These are phyloP conservation scores for Avena eriantha DNA, from an alignment of 176 grass and related monocot species.

Conservation along the genomic window DNA sequence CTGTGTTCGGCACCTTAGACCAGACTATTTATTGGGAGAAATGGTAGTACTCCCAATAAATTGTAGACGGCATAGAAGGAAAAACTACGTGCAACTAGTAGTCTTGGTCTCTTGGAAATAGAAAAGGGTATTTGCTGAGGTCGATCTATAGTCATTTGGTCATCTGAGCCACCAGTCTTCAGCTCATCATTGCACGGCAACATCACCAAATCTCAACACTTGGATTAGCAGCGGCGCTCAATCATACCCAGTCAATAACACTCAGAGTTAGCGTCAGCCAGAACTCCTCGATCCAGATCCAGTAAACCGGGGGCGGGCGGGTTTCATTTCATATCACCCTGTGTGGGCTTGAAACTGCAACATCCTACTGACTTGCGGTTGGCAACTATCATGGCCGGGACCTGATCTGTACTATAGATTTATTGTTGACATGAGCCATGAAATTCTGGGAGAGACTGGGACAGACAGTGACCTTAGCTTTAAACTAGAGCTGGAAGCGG, in stretches of 20 bases:
- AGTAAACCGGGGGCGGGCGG: background rate
- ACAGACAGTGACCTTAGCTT: background rate
- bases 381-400: background rate
- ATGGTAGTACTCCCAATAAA: too few relatives aligned
- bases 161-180: background rate
- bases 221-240: background rate
- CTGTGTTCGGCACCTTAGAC: background rate
- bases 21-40: too few relatives aligned
- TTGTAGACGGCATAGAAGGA: background rate
- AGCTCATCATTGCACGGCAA: background rate
- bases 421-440: constrained; percentile 18
- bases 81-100: background rate
- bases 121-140: background rate
- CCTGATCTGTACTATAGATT: too few relatives aligned
- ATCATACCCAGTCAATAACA: background rate
- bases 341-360: background rate
- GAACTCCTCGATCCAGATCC: constrained; percentile 3
- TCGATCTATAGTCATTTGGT: background rate
- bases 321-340: constrained; percentile 9
- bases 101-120: background rate
- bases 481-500: background rate
- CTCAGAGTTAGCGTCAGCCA: background rate
- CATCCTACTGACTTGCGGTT: background rate
- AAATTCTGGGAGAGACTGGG: background rate
- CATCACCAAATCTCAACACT: background rate